Evolutionary conservation across 2,329 filamentous ascomycete species (phyloP).

Genomic region (Fusarium incarnatum): DNA sequence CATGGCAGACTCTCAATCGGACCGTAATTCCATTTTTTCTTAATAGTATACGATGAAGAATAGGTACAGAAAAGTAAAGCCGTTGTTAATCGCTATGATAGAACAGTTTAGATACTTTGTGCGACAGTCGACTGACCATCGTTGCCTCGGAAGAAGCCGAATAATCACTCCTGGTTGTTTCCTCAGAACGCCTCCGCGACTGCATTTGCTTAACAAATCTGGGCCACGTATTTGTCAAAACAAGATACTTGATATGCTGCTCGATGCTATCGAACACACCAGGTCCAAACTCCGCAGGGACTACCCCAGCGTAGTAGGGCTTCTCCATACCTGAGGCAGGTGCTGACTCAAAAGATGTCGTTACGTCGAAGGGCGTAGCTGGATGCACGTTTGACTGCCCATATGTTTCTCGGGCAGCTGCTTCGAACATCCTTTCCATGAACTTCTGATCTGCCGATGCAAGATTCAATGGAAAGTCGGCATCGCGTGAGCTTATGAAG

Average conservation of each 20-base stretch:
- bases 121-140: too few species aligned
- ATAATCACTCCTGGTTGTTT: background rate
- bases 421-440: slow-evolving; percentile 67
- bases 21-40: too few species aligned
- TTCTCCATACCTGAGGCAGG: background rate
- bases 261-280: slow-evolving; percentile 69
- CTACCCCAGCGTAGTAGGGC: slow-evolving; percentile 54
- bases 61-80: too few species aligned
- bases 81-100: too few species aligned
- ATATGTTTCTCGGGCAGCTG: slow-evolving; percentile 57
- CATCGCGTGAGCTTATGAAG: slow-evolving; percentile 68
- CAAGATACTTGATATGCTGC: slow-evolving; percentile 71
- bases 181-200: background rate
- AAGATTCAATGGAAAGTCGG: slow-evolving; percentile 74
- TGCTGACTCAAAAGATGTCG: background rate
- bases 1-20: too few species aligned
- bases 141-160: too few species aligned
- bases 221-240: slow-evolving; percentile 77
- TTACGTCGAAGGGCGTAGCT: slow-evolving; percentile 52
- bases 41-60: too few species aligned
- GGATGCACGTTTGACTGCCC: slow-evolving; percentile 53
- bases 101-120: too few species aligned
- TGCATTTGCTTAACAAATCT: slow-evolving; percentile 50
- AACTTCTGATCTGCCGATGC: slow-evolving; percentile 63
- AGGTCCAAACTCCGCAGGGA: slow-evolving; percentile 61